These are phyloP conservation scores for Caryopteris hybrid DNA, from an alignment of 305 asterid genomes.

Conservation along the genomic window DNA sequence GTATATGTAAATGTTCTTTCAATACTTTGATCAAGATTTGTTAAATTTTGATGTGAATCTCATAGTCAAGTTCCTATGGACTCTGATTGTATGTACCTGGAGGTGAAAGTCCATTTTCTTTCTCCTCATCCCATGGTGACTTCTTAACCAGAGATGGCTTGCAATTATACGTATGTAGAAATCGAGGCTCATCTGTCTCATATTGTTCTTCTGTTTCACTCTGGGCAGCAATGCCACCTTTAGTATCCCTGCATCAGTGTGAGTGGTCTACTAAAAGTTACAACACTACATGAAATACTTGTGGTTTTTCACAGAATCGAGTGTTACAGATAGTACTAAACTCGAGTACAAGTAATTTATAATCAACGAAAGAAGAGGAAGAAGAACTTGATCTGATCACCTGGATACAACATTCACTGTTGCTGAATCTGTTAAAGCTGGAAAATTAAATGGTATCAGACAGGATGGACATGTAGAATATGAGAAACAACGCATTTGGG, in stretches of 20 bases:
- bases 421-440: neutral
- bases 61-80: no score
- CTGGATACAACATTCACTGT: neutral
- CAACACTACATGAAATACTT: neutral
- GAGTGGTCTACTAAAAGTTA: neutral
- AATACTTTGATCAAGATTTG: no score
- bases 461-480: neutral
- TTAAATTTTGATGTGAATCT: no score
- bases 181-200: conserved; percentile 47
- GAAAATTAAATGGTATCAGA: no score
- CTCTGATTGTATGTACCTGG: neutral
- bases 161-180: conserved; percentile 31
- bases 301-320: no score
- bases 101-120: neutral
- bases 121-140: neutral
- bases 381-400: neutral
- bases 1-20: no score
- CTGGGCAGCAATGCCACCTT: neutral
- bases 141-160: conserved; percentile 33
- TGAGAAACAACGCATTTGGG: neutral
- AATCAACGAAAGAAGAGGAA: no score
- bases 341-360: neutral
- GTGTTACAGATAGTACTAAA: no score
- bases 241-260: neutral
- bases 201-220: conserved; percentile 1